These are phyloP conservation scores for Phytophthora macrochlamydospora DNA, from an alignment of 352 stramenopile genomes.

Conservation along the genomic window DNA sequence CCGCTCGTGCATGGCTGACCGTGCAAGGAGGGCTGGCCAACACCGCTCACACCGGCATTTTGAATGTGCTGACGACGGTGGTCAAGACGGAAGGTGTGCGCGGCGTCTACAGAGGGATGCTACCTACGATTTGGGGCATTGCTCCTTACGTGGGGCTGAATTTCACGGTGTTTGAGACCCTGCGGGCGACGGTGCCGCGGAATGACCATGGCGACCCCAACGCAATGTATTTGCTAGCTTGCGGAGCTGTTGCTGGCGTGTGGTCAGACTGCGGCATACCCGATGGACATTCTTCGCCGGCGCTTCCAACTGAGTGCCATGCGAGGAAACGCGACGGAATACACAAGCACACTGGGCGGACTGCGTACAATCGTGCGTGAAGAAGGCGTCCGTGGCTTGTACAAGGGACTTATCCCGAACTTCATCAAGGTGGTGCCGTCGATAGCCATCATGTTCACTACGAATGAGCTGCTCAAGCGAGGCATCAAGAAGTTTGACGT, in stretches of 20 bases:
- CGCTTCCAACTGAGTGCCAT: slow-evolving; percentile 73
- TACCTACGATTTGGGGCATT: slow-evolving; percentile 71
- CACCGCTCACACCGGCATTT: slow-evolving; percentile 69
- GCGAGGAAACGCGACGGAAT: slow-evolving; percentile 32
- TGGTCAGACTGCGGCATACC: slow-evolving; percentile 74
- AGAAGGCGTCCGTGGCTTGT: slow-evolving; percentile 65
- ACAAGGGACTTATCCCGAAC: slow-evolving; percentile 72
- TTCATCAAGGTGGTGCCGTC: slow-evolving; percentile 83
- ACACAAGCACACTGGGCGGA: slow-evolving; percentile 58
- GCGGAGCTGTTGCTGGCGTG: slow-evolving; percentile 69
- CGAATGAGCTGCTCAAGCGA: slow-evolving; percentile 76
- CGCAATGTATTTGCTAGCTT: slow-evolving; percentile 59
- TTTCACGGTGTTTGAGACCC: slow-evolving; percentile 78
- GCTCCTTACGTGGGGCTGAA: slow-evolving; percentile 80
- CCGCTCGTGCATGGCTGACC: slow-evolving; percentile 72
- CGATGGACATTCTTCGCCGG: slow-evolving; percentile 77
- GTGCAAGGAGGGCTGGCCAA: slow-evolving; percentile 66
- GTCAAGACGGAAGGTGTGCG: slow-evolving; percentile 57
- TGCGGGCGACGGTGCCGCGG: slow-evolving; percentile 48
- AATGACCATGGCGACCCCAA: slow-evolving; percentile 57
- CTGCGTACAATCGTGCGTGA: slow-evolving; percentile 51
- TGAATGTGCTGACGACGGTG: slow-evolving; percentile 57
- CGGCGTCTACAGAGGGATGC: slow-evolving; percentile 65
- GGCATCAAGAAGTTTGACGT: slow-evolving; percentile 30
- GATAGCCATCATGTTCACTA: slow-evolving; percentile 85